Evolutionary conservation across 352 stramenopile genomes (phyloP).

Genomic region (Globisporangium okanoganense): DNA sequence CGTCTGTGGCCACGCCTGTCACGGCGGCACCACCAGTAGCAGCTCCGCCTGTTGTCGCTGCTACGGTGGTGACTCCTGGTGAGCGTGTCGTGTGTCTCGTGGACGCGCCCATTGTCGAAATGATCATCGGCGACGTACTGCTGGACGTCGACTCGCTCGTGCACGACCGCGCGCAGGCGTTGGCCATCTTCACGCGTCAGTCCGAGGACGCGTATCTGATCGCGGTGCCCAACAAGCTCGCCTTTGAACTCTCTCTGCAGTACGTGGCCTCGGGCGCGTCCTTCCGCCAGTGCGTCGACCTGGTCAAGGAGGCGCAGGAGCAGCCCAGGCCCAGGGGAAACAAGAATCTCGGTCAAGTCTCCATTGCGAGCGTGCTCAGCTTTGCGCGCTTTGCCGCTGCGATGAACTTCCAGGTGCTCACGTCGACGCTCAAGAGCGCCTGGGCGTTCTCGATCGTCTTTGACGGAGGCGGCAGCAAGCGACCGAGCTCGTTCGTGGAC

Average conservation of each 20-base stretch:
- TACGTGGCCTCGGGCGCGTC: conserved; percentile 7
- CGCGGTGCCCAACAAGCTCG: conserved; percentile 4
- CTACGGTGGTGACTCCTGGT: background rate
- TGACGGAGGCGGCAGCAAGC: conserved; percentile 5
- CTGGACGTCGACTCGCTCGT: conserved; percentile 12
- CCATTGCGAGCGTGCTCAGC: conserved; percentile 1
- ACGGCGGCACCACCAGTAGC: no score
- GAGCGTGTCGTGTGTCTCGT: conserved; percentile 12
- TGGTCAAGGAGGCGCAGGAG: conserved; percentile 11
- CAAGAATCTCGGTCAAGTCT: background rate
- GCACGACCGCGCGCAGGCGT: conserved; percentile 10
- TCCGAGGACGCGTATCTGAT: conserved; percentile 10
- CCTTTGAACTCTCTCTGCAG: conserved; percentile 12
- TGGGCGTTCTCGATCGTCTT: conserved; percentile 18
- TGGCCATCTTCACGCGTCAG: conserved; percentile 2
- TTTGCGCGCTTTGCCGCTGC: conserved; percentile 12
- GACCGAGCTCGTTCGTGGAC: conserved; percentile 6
- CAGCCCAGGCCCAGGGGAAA: background rate
- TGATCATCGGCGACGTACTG: conserved; percentile 13
- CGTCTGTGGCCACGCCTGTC: background rate
- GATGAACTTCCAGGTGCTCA: conserved; percentile 17
- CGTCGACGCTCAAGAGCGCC: conserved; percentile 6
- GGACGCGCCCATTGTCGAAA: conserved; percentile 15
- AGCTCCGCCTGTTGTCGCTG: background rate
- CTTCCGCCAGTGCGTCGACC: conserved; percentile 6